Evolutionary conservation across 2,329 filamentous ascomycete genomes (phyloP).

Genomic region (Ciborinia camelliae): DNA sequence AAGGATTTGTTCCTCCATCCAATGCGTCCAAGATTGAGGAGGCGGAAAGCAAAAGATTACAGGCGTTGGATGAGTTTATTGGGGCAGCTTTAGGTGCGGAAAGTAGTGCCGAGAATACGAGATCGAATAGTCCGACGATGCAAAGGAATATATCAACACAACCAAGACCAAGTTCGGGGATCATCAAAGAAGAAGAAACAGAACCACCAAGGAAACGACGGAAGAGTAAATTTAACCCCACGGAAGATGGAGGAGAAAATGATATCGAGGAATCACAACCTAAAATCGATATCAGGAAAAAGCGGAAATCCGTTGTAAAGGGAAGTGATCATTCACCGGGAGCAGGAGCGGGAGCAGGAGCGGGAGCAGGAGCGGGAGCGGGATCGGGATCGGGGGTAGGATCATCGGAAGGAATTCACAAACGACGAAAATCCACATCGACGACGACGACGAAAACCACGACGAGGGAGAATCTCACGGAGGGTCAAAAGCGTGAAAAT

Average conservation of each 20-base stretch:
- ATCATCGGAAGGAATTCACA: constrained; percentile 33
- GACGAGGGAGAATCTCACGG: constrained; percentile 61
- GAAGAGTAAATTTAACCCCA: constrained; percentile 47
- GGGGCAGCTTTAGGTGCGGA: constrained; percentile 28
- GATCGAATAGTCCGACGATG: constrained; percentile 38
- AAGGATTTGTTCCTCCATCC: constrained; percentile 57
- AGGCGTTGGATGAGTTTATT: constrained; percentile 54
- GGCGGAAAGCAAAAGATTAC: constrained; percentile 53
- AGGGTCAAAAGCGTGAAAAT: constrained; percentile 80
- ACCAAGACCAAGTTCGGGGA: background rate
- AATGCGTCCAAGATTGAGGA: constrained; percentile 57
- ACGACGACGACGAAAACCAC: constrained; percentile 44
- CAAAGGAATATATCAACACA: background rate
- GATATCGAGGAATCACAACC: constrained; percentile 41
- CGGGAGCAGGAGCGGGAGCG: too few relatives aligned
- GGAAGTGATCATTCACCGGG: constrained; percentile 26
- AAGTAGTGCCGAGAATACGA: constrained; percentile 58
- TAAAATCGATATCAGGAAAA: constrained; percentile 31
- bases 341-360: too few relatives aligned
- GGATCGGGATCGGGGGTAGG: too few relatives aligned
- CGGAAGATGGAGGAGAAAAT: constrained; percentile 45
- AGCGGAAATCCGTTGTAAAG: constrained; percentile 37
- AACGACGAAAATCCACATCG: constrained; percentile 50
- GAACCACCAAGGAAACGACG: constrained; percentile 51
- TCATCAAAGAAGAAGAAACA: constrained; percentile 37